Evolutionary conservation across 2,329 filamentous ascomycete species (phyloP).

Genomic region (Hyphodiscus sp.): DNA sequence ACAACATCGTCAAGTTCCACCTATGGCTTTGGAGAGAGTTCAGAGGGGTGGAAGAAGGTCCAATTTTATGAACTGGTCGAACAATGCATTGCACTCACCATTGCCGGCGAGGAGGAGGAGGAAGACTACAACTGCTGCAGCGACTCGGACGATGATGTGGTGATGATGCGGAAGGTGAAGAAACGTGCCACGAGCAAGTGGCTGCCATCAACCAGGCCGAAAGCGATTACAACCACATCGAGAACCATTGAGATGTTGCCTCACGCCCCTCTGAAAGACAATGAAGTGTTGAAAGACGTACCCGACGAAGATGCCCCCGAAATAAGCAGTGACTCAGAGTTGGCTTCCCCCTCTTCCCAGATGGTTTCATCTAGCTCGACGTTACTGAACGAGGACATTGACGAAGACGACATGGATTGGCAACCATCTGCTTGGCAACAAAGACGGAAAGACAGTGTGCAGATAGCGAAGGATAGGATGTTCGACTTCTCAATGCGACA

Average conservation of each 20-base stretch:
- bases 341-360: neutral
- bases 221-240: neutral
- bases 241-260: neutral
- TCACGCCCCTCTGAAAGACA: neutral
- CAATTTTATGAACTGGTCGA: neutral
- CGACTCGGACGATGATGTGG: neutral
- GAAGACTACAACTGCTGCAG: neutral
- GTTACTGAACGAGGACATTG: neutral
- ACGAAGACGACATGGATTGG: conserved; percentile 1
- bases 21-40: neutral
- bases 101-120: neutral
- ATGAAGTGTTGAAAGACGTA: neutral
- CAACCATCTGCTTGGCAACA: neutral
- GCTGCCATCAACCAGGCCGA: neutral
- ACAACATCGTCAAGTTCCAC: neutral
- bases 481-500: neutral
- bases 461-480: neutral
- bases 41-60: neutral
- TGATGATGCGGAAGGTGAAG: neutral
- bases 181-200: neutral
- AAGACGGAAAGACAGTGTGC: conserved; percentile 1
- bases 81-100: neutral
- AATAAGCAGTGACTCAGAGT: neutral
- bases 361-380: neutral
- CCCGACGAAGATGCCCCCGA: neutral